Evolutionary conservation across 495 filamentous ascomycete genomes (phyloP).

Genomic region (Articulospora tetracladia): DNA sequence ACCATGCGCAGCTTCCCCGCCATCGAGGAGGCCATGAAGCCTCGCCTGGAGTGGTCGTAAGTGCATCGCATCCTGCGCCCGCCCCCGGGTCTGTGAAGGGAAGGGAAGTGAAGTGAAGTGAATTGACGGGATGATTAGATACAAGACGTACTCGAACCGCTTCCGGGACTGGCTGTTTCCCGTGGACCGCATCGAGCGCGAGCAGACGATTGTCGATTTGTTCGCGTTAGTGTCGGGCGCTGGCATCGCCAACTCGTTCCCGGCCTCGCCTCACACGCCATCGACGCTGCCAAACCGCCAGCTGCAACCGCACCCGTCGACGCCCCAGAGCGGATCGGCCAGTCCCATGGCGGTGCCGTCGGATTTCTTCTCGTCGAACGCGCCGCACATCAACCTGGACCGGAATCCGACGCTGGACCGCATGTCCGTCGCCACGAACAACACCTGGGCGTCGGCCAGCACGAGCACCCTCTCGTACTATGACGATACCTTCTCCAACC

Average conservation of each 20-base stretch:
- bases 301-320: not conserved
- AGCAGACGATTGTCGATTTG: conserved; percentile 11
- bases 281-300: not conserved
- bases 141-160: conserved; percentile 21
- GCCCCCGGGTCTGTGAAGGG: not conserved
- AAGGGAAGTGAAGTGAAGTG: not conserved
- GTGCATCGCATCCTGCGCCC: not conserved
- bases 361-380: conserved; percentile 1
- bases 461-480: not conserved
- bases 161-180: conserved; percentile 18
- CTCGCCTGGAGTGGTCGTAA: conserved; percentile 17
- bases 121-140: conserved; percentile 2
- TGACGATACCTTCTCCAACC: conserved; percentile 11
- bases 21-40: conserved; percentile 13
- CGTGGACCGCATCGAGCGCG: conserved; percentile 11
- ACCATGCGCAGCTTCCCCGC: conserved; percentile 20
- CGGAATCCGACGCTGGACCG: not conserved
- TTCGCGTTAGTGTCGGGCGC: conserved; percentile 7
- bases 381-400: not conserved
- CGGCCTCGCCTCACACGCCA: not conserved
- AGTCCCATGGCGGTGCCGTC: not conserved
- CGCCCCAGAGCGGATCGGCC: not conserved
- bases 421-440: not conserved
- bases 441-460: not conserved
- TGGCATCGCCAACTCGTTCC: not conserved